Percentiles rank a stretch among this genome's conserved stretches.
These are phyloP conservation scores for Chaetoceros muelleri DNA, from an alignment of 108 stramenopile genomes.

Conservation along the genomic window DNA sequence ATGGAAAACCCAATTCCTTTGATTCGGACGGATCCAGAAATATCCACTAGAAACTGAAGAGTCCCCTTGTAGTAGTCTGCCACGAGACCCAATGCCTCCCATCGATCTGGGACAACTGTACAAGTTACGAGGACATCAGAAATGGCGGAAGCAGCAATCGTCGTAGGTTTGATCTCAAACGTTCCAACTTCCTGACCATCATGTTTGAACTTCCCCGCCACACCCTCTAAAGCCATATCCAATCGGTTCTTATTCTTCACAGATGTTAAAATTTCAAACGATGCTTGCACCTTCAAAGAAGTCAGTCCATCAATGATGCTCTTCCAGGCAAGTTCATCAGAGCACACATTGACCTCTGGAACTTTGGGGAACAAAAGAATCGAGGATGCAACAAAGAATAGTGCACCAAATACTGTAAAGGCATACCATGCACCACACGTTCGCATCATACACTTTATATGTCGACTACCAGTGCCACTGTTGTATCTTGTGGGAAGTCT, in stretches of 20 bases:
- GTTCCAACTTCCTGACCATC: constrained; percentile 58
- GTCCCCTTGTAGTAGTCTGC: constrained; percentile 68
- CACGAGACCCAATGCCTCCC: constrained; percentile 52
- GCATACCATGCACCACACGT: constrained; percentile 29
- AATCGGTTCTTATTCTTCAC: constrained; percentile 75
- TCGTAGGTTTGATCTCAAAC: constrained; percentile 51
- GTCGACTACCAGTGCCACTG: constrained; percentile 6
- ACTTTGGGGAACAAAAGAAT: constrained; percentile 54
- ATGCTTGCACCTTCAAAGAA: constrained; percentile 50
- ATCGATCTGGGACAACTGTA: constrained; percentile 56
- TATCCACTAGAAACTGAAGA: constrained; percentile 29
- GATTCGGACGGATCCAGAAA: not conserved
- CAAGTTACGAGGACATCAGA: constrained; percentile 71
- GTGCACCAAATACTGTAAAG: constrained; percentile 24
- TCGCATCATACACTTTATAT: constrained; percentile 32
- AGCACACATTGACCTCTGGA: constrained; percentile 79
- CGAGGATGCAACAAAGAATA: constrained; percentile 18
- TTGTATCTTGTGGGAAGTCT: constrained; percentile 3
- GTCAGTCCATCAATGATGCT: constrained; percentile 63
- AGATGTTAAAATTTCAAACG: constrained; percentile 71
- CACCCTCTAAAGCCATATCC: constrained; percentile 47
- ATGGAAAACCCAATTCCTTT: not conserved
- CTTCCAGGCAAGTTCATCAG: constrained; percentile 71
- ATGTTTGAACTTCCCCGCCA: constrained; percentile 56
- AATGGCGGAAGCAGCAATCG: constrained; percentile 47